Base-by-base conservation (phyloP, 129 eudicot genomes). In the Artemisia argyi region DNA sequence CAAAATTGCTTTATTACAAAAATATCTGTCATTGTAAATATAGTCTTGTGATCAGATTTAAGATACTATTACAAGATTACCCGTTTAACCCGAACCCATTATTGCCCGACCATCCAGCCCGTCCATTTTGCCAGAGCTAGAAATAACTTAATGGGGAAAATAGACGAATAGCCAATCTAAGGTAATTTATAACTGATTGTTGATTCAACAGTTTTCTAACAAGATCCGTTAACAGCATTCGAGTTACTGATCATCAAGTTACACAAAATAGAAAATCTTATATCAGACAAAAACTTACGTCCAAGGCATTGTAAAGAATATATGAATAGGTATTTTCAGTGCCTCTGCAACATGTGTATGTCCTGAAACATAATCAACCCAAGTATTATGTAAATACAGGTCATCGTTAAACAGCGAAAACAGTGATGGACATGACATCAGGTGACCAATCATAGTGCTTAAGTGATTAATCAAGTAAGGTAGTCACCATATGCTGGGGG, bases 221-320 rank as follows among this genome's bases (percentile, higher is more conserved):
- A 7, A 8, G 10, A 7, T 39, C 46, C 11, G 9, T 39, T 39
- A 58, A 11, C 1, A 20, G 2, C 64, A 26, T 60, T 26, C 65
- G 13, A 12, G 14, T 11, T 3, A 61, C n/a, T 8, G n/a, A 12
- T 5, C 48, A 24, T 7, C 12, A 14, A 28, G 22, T 24, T 70
- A 51, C 30, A 76, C 35, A 35, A 5, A 48, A 35, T 14, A 15
- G 14, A 24, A 68, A 1, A 15, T n/a, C 32, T n/a, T 18, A 20
- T n/a, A 56, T 39, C 35, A 20, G 71, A 52, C 68, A 35, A 82
- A 73, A 68, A 87, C 97, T 95, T 95, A 95, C 99, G 99, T 95
- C 99, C 99, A 95, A 48, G 99, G 99, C 99, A 95, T 95, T 11
- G 99, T 95, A 66, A 95, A 95, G 78, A 95, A 95, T 83, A 95